These are phyloP conservation scores for Pseudonectria foliicola DNA, from an alignment of 2,329 filamentous ascomycete species.

Conservation along the genomic window DNA sequence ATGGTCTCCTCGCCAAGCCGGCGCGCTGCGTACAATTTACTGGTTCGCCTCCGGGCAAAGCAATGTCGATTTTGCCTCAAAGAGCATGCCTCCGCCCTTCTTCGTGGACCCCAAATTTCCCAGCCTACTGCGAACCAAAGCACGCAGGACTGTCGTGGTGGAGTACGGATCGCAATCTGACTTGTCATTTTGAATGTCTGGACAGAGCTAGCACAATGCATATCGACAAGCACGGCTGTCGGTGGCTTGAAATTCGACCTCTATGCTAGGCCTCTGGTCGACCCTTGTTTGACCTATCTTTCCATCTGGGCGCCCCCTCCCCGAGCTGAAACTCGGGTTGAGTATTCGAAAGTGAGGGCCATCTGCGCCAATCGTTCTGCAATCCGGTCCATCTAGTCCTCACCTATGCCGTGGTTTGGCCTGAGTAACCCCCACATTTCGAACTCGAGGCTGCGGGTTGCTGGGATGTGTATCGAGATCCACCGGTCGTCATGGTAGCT, in stretches of 20 bases:
- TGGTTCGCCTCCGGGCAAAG: too few relatives aligned
- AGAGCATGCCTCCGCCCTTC: too few relatives aligned
- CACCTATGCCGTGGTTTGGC: slow-evolving; percentile 2
- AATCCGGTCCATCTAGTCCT: slow-evolving; percentile 1
- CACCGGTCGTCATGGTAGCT: slow-evolving; percentile 5
- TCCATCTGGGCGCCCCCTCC: too few relatives aligned
- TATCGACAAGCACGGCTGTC: slow-evolving; percentile 7
- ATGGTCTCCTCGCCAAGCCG: too few relatives aligned
- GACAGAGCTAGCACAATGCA: slow-evolving; percentile 16
- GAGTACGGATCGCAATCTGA: slow-evolving; percentile 19
- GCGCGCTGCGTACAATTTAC: too few relatives aligned
- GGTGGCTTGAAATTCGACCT: slow-evolving; percentile 13
- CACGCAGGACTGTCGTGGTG: slow-evolving; percentile 3
- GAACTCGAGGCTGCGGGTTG: slow-evolving; percentile 6
- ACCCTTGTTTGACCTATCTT: neutral
- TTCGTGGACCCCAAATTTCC: too few relatives aligned
- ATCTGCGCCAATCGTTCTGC: too few relatives aligned
- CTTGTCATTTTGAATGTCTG: slow-evolving; percentile 15
- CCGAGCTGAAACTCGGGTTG: too few relatives aligned
- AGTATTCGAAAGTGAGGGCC: too few relatives aligned
- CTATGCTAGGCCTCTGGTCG: slow-evolving; percentile 3
- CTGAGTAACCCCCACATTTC: slow-evolving; percentile 5
- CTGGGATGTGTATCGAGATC: neutral
- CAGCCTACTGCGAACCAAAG: too few relatives aligned
- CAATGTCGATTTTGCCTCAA: too few relatives aligned